Evolutionary conservation across 345 rosid genomes (phyloP), one percentile per base, ranked within the genome.

Genomic region (Mangifera indica): DNA sequence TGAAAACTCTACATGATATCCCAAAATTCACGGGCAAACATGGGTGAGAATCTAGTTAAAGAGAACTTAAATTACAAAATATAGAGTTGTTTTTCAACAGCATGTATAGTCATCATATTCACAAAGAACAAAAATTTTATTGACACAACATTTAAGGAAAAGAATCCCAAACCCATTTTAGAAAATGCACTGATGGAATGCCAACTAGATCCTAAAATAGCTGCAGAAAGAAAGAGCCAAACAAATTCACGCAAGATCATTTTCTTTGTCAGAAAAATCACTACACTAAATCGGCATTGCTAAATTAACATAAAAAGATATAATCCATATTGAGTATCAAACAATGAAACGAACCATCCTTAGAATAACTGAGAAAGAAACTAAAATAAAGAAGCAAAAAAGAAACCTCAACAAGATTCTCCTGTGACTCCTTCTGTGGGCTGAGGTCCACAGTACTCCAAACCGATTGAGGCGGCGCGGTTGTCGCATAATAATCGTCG

Each of bases 401-500:
- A 2, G 63, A 9, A 53, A 77, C 78, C 77, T 82, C 78, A 42
- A 63, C 60, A 63, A 64, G 65, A 42, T 73, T 63, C 69, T 78
- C 79, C 74, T 26, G 37, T 24, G 67, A 40, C 42, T 72, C 80
- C 68, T 81, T 79, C 34, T 63, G 67, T 32, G 51, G 21, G 25
- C 63, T 42, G 42, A 60, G 60, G 15, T 75, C 71, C 18, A 32
- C 52, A 11, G 64, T 52, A 4, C 61, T 72, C 89, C 83, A 83
- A 20, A 26, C 74, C 15, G 75, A 51, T 9, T 7, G 60, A 4
- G 71, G 82, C 3, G 80, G 85, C 0, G 80, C 81, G 12, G 74
- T 67, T 12, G 87, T 69, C 10, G 82, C 84, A 66, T 77, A 85
- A 63, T 83, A 81, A 67, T 83, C 83, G 17, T 81, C 85, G 22